phyloP scores from a whole-genome alignment of 2,329 filamentous ascomycete species.

The Septoria petroselini region DNA sequence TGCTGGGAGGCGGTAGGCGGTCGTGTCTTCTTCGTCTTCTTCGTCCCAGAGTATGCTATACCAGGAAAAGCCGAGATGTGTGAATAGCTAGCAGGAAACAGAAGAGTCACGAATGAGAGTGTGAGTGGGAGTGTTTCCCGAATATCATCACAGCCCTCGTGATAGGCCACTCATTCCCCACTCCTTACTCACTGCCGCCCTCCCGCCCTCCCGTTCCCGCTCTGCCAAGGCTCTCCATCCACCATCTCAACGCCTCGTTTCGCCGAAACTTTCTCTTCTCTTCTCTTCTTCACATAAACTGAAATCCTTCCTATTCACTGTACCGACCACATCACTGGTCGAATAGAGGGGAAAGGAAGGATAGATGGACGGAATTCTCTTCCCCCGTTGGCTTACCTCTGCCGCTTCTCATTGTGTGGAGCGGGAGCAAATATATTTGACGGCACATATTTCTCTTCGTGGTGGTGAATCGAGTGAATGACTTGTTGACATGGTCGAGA shows the following conservation, averaged over 20 bases:
- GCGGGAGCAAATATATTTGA: slow-evolving; percentile 49
- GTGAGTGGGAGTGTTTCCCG: too few species aligned
- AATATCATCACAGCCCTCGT: slow-evolving; percentile 6
- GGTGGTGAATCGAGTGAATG: too few species aligned
- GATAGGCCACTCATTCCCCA: slow-evolving; percentile 10
- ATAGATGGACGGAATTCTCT: slow-evolving; percentile 54
- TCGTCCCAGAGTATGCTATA: too few species aligned
- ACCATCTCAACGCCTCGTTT: not conserved
- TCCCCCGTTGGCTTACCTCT: slow-evolving; percentile 58
- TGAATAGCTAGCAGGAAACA: too few species aligned
- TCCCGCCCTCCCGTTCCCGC: not conserved
- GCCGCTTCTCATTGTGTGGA: slow-evolving; percentile 44
- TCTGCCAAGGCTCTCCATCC: slow-evolving; percentile 15
- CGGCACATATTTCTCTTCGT: slow-evolving; percentile 40
- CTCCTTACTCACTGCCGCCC: not conserved
- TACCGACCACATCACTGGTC: slow-evolving; percentile 54
- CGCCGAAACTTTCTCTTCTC: slow-evolving; percentile 27
- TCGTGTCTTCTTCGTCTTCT: too few species aligned
- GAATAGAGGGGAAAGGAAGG: slow-evolving; percentile 68
- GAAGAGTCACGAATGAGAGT: slow-evolving; percentile 10
- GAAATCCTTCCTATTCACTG: slow-evolving; percentile 63
- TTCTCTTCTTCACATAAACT: slow-evolving; percentile 42
- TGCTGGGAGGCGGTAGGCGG: slow-evolving; percentile 1
- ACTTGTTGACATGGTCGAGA: not conserved
- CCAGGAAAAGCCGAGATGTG: not conserved